A percentile compares a stretch with the other conserved stretches of the same genome.
These are phyloP conservation scores for Diplodia seriata DNA, from an alignment of 2,329 filamentous ascomycete species.

Conservation along the genomic window DNA sequence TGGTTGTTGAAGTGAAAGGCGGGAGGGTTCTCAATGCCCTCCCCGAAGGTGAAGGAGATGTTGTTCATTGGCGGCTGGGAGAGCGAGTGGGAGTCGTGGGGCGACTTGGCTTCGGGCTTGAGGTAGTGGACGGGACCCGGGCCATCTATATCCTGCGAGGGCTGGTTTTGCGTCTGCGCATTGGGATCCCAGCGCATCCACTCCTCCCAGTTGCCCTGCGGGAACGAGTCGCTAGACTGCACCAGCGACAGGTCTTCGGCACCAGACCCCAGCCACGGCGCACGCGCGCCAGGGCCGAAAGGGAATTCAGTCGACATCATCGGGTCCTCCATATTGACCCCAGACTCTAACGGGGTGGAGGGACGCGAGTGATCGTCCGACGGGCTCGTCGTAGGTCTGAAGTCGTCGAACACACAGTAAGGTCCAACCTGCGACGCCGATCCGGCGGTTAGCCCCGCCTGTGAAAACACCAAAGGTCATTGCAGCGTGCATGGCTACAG, in stretches of 20 bases:
- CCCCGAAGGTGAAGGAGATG: conserved; percentile 46
- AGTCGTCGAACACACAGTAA: conserved; percentile 49
- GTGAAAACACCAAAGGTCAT: conserved; percentile 14
- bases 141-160: conserved; percentile 34
- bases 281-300: conserved; percentile 42
- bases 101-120: conserved; percentile 40
- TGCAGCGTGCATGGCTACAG: conserved; percentile 3
- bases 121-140: conserved; percentile 42
- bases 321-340: conserved; percentile 45
- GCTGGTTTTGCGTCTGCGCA: conserved; percentile 39
- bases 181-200: conserved; percentile 58
- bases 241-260: conserved; percentile 44
- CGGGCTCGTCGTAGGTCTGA: conserved; percentile 39
- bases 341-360: conserved; percentile 28
- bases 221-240: conserved; percentile 41
- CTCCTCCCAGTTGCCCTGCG: conserved; percentile 53
- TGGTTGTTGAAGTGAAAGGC: conserved; percentile 46
- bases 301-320: conserved; percentile 45
- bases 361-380: conserved; percentile 25
- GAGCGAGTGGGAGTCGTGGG: conserved; percentile 41
- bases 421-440: conserved; percentile 44
- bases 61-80: conserved; percentile 40
- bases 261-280: conserved; percentile 44
- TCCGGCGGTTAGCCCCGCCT: conserved; percentile 40
- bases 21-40: conserved; percentile 41